Percentiles rank a stretch among this genome's conserved stretches.
phyloP scores from a whole-genome alignment of 2,329 filamentous ascomycete species.

The Metarhizium brunneum region DNA sequence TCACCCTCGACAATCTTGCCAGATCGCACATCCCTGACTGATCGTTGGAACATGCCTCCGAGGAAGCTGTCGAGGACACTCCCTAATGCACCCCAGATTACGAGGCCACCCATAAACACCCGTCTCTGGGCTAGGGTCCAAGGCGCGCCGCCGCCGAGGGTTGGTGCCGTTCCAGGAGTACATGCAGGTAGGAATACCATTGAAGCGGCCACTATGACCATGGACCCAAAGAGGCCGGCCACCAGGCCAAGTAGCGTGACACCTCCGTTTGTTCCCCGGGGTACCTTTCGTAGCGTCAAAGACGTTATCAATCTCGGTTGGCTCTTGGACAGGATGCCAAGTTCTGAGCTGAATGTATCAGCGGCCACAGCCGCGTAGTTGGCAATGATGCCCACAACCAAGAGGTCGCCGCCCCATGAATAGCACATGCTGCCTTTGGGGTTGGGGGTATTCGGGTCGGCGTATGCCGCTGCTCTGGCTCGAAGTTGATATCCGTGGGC shows the following conservation, averaged over 20 bases:
- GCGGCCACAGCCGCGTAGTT: constrained; percentile 90
- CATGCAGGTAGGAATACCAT: constrained; percentile 64
- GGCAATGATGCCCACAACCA: constrained; percentile 57
- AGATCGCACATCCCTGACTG: constrained; percentile 71
- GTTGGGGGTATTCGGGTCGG: constrained; percentile 19
- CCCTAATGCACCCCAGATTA: constrained; percentile 65
- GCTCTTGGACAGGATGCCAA: constrained; percentile 75
- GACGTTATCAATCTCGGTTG: constrained; percentile 82
- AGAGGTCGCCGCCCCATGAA: constrained; percentile 51
- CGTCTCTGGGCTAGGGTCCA: constrained; percentile 40
- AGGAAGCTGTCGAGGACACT: constrained; percentile 82
- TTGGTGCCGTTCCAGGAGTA: constrained; percentile 25
- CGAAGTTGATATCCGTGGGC: constrained; percentile 52
- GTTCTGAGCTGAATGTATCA: constrained; percentile 91
- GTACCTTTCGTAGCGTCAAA: constrained; percentile 64
- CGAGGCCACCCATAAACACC: constrained; percentile 47
- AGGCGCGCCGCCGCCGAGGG: constrained; percentile 32
- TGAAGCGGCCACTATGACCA: constrained; percentile 58
- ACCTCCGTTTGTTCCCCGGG: constrained; percentile 87
- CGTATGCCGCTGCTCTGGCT: constrained; percentile 32
- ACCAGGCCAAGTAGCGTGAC: constrained; percentile 67
- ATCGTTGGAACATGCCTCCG: constrained; percentile 76
- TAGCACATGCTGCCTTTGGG: constrained; percentile 42
- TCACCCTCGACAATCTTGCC: constrained; percentile 86
- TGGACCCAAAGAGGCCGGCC: constrained; percentile 66